Evolutionary conservation across 2,329 filamentous ascomycete genomes (phyloP).

Genomic region (Epichloe uncinata): DNA sequence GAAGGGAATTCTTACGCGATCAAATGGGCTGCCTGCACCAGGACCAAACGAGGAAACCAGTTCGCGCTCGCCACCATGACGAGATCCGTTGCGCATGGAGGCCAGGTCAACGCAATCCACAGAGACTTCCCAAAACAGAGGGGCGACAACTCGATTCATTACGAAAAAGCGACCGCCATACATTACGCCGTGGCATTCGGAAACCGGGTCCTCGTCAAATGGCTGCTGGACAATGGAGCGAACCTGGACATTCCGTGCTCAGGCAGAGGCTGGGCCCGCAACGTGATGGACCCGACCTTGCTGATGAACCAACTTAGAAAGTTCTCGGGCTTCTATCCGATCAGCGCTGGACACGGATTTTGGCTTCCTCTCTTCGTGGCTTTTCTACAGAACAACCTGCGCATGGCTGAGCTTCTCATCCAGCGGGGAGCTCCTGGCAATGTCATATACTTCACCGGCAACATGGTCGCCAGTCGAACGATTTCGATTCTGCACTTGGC

Average conservation of each 20-base stretch:
- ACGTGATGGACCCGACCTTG: neutral
- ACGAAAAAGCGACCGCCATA: neutral
- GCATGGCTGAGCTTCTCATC: neutral
- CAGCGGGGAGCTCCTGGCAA: neutral
- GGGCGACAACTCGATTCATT: too few relatives aligned
- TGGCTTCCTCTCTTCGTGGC: constrained; percentile 3
- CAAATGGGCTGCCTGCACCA: neutral
- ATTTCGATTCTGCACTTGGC: neutral
- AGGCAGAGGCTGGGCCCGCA: neutral
- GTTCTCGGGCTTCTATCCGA: neutral
- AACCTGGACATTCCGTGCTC: neutral
- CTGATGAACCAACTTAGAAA: neutral
- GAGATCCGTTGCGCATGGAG: neutral
- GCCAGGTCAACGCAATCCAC: constrained; percentile 1
- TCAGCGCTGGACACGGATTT: neutral
- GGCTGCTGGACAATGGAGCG: neutral
- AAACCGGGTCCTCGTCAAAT: neutral
- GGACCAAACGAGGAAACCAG: neutral
- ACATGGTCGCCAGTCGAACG: too few relatives aligned
- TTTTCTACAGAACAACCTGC: neutral
- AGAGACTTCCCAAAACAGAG: neutral
- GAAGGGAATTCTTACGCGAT: constrained; percentile 1
- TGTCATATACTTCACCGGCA: neutral
- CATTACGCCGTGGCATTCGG: neutral
- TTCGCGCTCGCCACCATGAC: neutral